Evolutionary conservation across 1,284 basidiomycete species (phyloP).

Genomic region (Psilocybe mexicana): DNA sequence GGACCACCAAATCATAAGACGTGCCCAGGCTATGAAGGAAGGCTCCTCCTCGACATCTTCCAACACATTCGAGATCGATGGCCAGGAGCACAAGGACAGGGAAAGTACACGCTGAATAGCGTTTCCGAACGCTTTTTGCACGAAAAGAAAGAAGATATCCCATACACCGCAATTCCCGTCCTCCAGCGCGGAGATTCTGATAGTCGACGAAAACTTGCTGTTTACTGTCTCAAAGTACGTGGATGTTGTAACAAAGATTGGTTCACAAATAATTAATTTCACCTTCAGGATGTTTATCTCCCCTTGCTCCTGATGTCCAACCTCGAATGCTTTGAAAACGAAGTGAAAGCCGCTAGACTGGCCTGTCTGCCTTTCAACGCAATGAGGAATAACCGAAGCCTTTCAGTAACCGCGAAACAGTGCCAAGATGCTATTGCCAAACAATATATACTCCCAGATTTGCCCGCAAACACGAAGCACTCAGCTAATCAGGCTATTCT

Average conservation of each 20-base stretch:
- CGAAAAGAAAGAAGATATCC: conserved; percentile 91
- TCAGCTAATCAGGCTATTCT: not conserved
- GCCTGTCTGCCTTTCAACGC: conserved; percentile 21
- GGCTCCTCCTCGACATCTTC: conserved; percentile 85
- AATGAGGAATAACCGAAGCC: conserved; percentile 13
- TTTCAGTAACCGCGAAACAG: conserved; percentile 3
- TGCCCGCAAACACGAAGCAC: not conserved
- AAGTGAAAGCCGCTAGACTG: conserved; percentile 17
- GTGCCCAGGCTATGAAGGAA: conserved; percentile 54
- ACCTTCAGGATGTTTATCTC: conserved; percentile 24
- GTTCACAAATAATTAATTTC: not conserved
- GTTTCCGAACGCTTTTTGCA: conserved; percentile 88
- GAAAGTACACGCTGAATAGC: conserved; percentile 85
- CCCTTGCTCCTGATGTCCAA: conserved; percentile 19
- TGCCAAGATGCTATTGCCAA: not conserved
- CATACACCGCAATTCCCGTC: conserved; percentile 86
- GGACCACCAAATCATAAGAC: not conserved
- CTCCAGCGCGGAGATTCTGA: conserved; percentile 86
- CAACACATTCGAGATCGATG: conserved; percentile 90
- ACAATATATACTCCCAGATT: not conserved
- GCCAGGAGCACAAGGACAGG: conserved; percentile 51
- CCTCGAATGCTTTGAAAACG: conserved; percentile 21
- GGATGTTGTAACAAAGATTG: not conserved
- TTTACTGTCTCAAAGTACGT: conserved; percentile 88
- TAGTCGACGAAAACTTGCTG: conserved; percentile 77